Base-by-base conservation (phyloP, 148 eudicot genomes). In the Amaranthus cruentus region DNA sequence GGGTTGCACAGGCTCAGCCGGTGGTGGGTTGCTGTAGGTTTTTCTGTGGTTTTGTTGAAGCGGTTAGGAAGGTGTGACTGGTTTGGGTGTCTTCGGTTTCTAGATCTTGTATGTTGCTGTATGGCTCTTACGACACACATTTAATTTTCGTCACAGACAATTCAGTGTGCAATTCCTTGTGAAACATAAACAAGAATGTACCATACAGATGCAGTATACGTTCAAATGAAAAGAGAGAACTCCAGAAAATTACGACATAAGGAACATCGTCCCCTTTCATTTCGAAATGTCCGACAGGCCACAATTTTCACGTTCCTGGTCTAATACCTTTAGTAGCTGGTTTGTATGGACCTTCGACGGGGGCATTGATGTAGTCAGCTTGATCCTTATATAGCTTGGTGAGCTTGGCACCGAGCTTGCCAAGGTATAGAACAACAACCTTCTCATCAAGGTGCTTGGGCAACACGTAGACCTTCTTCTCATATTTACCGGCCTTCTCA, bases 381-480 rank as follows among this genome's bases (percentile, higher is more conserved):
- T 94, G 98, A 5, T 91, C 98, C 89, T 94, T 91, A 3, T 74
- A 3, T n/a, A 94, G 97, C 90, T 87, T 89, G 55, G 98, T 94
- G 61, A 94, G 96, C 88, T 74, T 88, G 44, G 91, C 97, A 38
- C 98, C 98, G 44, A 94, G 98, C 88, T 94, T 90, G 9, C 85
- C 91, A 14, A 94, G 90, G 38, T 94, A 97, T 47, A 91, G 97
- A 10, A 91, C 91, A 3, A 97, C 98, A 52, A 94, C 98, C 84
- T 94, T 94, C 97, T 93, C 98, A 65, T 93, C 98, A 9, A 93
- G 96, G 80, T 93, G 98, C 83, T 93, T 93, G 73, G 98, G 98
- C 90, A 91, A 87, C 11, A 91, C 93, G 38, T 94, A 91, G 47
- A 94, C 98, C 83, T 94, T 77, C 90, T 94, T 91, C 89, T 94